phyloP scores from a whole-genome alignment of 768 basidiomycete genomes.

The Tylopilus sp. region DNA sequence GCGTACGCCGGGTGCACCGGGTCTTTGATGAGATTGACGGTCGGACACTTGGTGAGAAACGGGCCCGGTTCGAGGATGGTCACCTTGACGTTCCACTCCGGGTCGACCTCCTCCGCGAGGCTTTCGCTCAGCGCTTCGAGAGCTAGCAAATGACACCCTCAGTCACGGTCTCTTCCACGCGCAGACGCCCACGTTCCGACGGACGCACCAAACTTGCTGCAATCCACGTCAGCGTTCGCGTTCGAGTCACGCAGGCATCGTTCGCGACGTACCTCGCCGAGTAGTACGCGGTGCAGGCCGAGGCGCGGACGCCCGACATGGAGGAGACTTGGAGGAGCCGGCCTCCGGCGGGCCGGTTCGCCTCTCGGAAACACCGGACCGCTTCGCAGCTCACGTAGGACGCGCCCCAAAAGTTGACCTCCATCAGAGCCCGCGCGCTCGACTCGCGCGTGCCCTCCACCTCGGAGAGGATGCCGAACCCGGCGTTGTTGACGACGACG shows the following conservation, averaged over 20 bases:
- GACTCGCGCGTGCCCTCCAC: constrained; percentile 33
- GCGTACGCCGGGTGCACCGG: too few species aligned
- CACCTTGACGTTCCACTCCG: neutral
- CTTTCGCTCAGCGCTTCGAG: constrained; percentile 16
- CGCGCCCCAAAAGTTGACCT: too few species aligned
- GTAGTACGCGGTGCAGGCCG: constrained; percentile 12
- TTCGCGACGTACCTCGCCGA: too few species aligned
- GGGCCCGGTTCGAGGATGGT: too few species aligned
- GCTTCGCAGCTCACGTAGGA: constrained; percentile 37
- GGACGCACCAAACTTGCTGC: constrained; percentile 18
- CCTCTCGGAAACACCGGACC: constrained; percentile 21
- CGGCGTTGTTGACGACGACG: constrained; percentile 1
- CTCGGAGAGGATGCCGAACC: neutral
- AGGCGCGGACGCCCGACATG: constrained; percentile 21
- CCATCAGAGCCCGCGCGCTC: constrained; percentile 35
- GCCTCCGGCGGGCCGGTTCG: constrained; percentile 30
- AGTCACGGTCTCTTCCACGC: neutral
- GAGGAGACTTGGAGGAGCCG: constrained; percentile 36
- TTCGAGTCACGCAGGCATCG: too few species aligned
- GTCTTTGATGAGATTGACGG: too few species aligned
- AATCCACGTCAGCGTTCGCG: too few species aligned
- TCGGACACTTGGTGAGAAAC: too few species aligned
- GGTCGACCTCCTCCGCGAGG: neutral
- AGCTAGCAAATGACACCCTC: neutral
- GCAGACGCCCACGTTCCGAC: neutral